Base-by-base conservation (phyloP, 345 rosid species). In the Pistacia atlantica region DNA sequence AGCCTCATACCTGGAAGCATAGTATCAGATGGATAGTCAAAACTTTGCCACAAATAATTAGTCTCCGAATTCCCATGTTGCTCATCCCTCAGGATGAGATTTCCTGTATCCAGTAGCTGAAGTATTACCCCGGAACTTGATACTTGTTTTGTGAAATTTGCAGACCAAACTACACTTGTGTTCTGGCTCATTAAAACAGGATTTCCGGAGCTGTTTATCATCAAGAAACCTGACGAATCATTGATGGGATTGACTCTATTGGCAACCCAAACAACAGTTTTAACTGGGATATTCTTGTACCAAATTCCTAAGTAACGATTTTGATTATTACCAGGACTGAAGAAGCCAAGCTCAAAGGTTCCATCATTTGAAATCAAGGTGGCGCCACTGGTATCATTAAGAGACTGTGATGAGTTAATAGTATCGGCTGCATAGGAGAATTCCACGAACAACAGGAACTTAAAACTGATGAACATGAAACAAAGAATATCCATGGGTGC, bases 1-100 rank as follows among this genome's bases (percentile, higher is more conserved):
- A 86, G 33, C 75, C 81, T 86, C 87, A 86, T 84, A 28, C 77
- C 89, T 7, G 83, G 83, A 7, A 88, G 79, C 67, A 86, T 37
- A 18, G 86, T 86, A 74, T 88, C 86, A 1, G 82, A 69, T 3
- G 87, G 87, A 55, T 79, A 45, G 65, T 88, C 88, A 76, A 86
- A 88, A 46, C 86, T 86, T 65, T 79, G 88, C 89, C 89, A 84
- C 52, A 84, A 33, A 4, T 70, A 42, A 38, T 38, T 6, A 11
- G 11, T 75, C 9, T 86, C 90, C 0, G 82, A 68, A 20, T 85
- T 78, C 59, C 84, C 48, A 65, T 82, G 77, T 74, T 82, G 84
- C 14, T 51, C 81, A 46, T 28, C 67, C 17, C 56, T 38, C 2
- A 75, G 45, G 25, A 65, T 67, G 38, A 75, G 66, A 55, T 67